Base-by-base conservation (phyloP, 306 rosid genomes). In the Fragaria ananassa region DNA sequence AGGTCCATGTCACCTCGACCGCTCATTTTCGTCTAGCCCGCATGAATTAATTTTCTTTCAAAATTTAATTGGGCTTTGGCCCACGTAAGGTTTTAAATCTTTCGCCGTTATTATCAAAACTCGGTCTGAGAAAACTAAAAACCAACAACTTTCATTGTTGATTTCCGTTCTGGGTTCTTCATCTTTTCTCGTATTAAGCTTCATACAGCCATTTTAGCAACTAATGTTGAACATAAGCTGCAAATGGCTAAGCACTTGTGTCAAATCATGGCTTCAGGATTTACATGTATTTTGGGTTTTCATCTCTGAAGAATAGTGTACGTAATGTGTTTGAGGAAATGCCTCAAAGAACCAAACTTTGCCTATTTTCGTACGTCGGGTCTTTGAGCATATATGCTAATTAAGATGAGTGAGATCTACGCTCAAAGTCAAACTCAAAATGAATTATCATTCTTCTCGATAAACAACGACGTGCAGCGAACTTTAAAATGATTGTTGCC, bases 271-370 rank as follows among this genome's bases (percentile, higher is more conserved):
- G 35, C 68, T 62, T 61, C 8, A 8, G 14, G 14, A 14, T 47
- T 15, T 47, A 8, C 23, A 21, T 13, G 0, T 5, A 5, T 14
- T 1, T 47, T 11, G 35, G 17, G 63, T 35, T 34, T 60, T 37
- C 61, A 31, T 21, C 18, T 34, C 63, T 37, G n/a, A 14, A 23
- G 41, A 19, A 61, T 23, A 8, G 23, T 73, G 77, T 31, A 21
- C 3, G 50, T 42, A 15, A 63, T 3, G 12, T 63, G 77, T 78
- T 78, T 51, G 82, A 47, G 51, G 62, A 63, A 78, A 41, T 51
- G 72, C 67, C 68, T 10, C 47, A 71, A 13, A 78, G 31, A 64
- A 78, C 42, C 35, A 9, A 29, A n/a, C 21, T 44, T 54, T 57
- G 0, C 31, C 31, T 29, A 29, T 29, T 29, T 29, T 29, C 31